Evolutionary conservation across 2,329 filamentous ascomycete species (phyloP), one percentile per base, ranked within the genome.

Genomic region (Penicillium sp.): DNA sequence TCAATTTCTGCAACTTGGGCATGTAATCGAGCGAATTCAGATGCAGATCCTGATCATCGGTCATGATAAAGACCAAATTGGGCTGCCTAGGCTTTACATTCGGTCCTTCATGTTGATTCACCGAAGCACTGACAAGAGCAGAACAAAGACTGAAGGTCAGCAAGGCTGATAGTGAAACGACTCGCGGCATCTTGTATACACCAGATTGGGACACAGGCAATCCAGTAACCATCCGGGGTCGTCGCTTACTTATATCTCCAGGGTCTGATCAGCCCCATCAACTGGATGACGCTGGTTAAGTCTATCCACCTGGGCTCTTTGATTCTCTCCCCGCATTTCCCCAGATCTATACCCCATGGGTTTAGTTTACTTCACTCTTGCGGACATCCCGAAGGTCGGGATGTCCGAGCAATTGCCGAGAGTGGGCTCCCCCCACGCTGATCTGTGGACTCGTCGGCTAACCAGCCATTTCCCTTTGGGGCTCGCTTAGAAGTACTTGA

Each of bases 51-150:
- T 86, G 83, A 55, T 86, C 83, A 55, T 86, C 84, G 0, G 81
- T 83, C 41, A 86, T 67, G 52, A 86, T 79, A 61, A 86, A 83
- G 18, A 87, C 68, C 34, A 86, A 79, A 49, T 86, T 86, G 0
- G 76, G 71, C 39, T 50, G 47, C 35, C 57, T 59, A 13, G 59
- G 11, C 35, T 37, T 24, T 9, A 8, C 13, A 24, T 4, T 27
- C 6, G 25, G 37, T 26, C 37, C 18, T 12, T 24, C 37, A 12
- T 26, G 24, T 12, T 5, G 24, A 11, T 9, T 25, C 3, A 7
- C 37, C n/a, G 18, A 39, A 12, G 37, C 37, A 25, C 37, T n/a
- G 9, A 26, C 37, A 39, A 26, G 25, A 18, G 37, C 37, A 24
- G 27, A 26, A 27, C 25, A 39, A 1, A 39, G 25, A 39, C 24